A percentile compares a stretch with the other conserved stretches of the same genome.
phyloP scores from a whole-genome alignment of 805 yeast species.

The Metschnikowia reukaufii region DNA sequence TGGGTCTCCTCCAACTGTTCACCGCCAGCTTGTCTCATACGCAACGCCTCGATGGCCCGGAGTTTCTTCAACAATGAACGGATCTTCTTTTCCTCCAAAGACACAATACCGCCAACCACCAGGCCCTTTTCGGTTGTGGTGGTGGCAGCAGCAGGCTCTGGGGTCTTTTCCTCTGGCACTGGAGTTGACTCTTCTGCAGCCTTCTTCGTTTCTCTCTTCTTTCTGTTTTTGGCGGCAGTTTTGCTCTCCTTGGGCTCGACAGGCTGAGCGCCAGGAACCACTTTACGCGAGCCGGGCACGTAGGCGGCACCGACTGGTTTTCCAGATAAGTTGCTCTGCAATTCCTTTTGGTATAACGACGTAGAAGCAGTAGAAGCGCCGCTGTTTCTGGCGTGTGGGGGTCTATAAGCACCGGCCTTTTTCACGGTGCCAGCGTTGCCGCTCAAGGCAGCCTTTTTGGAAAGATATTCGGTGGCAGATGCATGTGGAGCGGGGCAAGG shows the following conservation, averaged over 20 bases:
- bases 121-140: slow-evolving; percentile 27
- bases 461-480: slow-evolving; percentile 61
- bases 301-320: slow-evolving; percentile 20
- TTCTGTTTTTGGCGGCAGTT: slow-evolving; percentile 70
- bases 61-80: slow-evolving; percentile 87
- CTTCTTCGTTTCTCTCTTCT: slow-evolving; percentile 68
- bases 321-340: slow-evolving; percentile 25
- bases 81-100: slow-evolving; percentile 88
- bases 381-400: slow-evolving; percentile 83
- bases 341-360: slow-evolving; percentile 60
- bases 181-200: slow-evolving; percentile 11
- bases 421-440: slow-evolving; percentile 36
- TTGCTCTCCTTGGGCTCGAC: slow-evolving; percentile 51
- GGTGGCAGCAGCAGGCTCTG: slow-evolving; percentile 9
- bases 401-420: slow-evolving; percentile 89
- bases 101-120: slow-evolving; percentile 60
- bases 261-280: slow-evolving; percentile 55
- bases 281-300: slow-evolving; percentile 30
- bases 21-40: slow-evolving; percentile 78
- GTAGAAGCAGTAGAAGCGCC: slow-evolving; percentile 39
- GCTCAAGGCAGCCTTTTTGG: slow-evolving; percentile 37
- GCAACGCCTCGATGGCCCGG: slow-evolving; percentile 91
- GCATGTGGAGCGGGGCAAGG: slow-evolving; percentile 68
- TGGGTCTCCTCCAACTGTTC: slow-evolving; percentile 93
- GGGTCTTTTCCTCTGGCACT: slow-evolving; percentile 19